These are phyloP conservation scores for Pleurotus citrinopileatus DNA, from an alignment of 768 basidiomycete species.

Conservation along the genomic window DNA sequence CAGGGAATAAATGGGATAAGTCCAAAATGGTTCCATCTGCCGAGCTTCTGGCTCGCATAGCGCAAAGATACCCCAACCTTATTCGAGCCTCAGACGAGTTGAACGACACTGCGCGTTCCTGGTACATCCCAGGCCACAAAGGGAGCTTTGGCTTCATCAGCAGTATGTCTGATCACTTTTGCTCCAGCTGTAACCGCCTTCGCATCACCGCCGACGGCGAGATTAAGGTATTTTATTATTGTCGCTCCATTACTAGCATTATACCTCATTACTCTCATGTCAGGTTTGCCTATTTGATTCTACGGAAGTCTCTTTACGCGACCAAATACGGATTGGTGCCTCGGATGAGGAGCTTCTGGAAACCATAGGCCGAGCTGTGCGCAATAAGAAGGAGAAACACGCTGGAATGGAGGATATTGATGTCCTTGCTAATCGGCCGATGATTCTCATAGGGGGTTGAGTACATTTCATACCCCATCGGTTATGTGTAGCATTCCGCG, in stretches of 20 bases:
- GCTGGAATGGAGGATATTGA: conserved; percentile 83
- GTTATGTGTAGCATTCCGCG: not conserved
- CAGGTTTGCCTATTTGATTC: conserved; percentile 89
- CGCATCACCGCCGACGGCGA: conserved; percentile 88
- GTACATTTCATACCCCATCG: conserved; percentile 31
- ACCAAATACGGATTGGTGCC: conserved; percentile 64
- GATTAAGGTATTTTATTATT: conserved; percentile 57
- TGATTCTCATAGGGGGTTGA: conserved; percentile 96
- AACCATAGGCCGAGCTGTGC: conserved; percentile 63
- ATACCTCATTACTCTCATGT: not conserved
- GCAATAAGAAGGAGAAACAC: conserved; percentile 76
- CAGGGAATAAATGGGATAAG: conserved; percentile 86
- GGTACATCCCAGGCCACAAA: conserved; percentile 65
- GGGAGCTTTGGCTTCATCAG: conserved; percentile 87
- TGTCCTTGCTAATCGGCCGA: conserved; percentile 74
- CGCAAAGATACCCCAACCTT: conserved; percentile 44
- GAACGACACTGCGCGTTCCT: conserved; percentile 82
- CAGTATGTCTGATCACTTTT: conserved; percentile 94
- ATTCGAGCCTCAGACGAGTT: conserved; percentile 59
- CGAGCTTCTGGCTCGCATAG: conserved; percentile 54
- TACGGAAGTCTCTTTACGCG: conserved; percentile 78
- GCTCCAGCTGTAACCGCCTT: conserved; percentile 79
- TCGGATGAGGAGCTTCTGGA: conserved; percentile 60
- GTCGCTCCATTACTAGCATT: not conserved
- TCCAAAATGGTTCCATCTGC: conserved; percentile 78